A percentile compares a stretch with the other conserved stretches of the same genome.
phyloP scores from a whole-genome alignment of 1,284 basidiomycete species.

The Puccinia horiana region DNA sequence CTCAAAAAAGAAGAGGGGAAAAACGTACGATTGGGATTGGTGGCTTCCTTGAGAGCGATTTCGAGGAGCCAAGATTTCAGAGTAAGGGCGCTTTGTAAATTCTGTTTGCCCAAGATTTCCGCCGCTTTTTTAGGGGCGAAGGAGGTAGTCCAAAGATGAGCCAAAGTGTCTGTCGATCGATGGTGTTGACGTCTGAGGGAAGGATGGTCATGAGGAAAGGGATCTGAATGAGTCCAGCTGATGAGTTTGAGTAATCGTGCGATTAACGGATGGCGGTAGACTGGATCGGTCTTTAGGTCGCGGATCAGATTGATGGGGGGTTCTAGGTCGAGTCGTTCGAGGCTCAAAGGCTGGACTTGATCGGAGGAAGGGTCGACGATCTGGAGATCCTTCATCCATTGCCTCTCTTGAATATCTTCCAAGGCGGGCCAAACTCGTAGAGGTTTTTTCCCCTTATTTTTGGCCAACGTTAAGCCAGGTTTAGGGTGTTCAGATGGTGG shows the following conservation, averaged over 20 bases:
- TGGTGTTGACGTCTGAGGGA: conserved; percentile 19
- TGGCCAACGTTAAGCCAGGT: neutral
- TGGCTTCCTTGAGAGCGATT: conserved; percentile 65
- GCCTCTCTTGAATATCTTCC: neutral
- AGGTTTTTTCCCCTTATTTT: conserved; percentile 18
- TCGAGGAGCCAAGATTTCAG: conserved; percentile 79
- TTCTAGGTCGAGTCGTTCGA: neutral
- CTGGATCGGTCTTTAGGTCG: neutral
- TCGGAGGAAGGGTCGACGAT: neutral
- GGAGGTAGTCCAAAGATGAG: conserved; percentile 70
- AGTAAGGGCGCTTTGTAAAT: conserved; percentile 72
- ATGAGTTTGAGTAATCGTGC: neutral
- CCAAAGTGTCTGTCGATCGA: neutral
- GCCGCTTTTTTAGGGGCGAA: conserved; percentile 73
- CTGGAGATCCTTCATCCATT: neutral
- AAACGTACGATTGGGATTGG: conserved; percentile 56
- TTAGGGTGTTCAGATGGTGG: neutral
- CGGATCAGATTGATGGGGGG: neutral
- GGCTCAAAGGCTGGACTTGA: neutral
- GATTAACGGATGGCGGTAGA: conserved; percentile 18
- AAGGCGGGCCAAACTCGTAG: neutral
- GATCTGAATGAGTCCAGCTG: neutral
- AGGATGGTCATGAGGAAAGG: conserved; percentile 17
- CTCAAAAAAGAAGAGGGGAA: neutral
- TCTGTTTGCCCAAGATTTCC: conserved; percentile 71